Conservation (phyloP, 2,329 filamentous ascomycete genomes). For the Fusarium gaditjirri region DNA sequence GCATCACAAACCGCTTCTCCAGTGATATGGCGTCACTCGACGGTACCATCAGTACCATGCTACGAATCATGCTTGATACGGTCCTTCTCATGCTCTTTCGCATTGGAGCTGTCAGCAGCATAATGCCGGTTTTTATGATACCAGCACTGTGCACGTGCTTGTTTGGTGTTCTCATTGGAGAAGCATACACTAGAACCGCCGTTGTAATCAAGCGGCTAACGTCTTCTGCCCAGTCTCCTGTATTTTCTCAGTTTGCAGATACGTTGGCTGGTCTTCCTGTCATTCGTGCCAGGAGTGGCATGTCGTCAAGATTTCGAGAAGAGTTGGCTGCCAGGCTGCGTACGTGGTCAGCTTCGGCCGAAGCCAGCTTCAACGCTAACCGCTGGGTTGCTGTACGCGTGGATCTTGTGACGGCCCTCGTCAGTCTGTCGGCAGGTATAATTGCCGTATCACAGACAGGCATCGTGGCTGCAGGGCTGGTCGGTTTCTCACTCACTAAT, state of each 20-base stretch:
- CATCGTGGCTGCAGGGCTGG: slow-evolving; percentile 60
- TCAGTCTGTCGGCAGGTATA: slow-evolving; percentile 61
- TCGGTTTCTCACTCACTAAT: slow-evolving; percentile 67
- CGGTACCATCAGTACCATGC: slow-evolving; percentile 56
- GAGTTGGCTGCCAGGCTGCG: slow-evolving; percentile 63
- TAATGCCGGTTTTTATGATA: slow-evolving; percentile 63
- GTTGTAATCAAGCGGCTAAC: slow-evolving; percentile 58
- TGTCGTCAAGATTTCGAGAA: slow-evolving; percentile 59
- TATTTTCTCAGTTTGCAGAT: slow-evolving; percentile 67
- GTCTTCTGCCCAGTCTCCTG: slow-evolving; percentile 61
- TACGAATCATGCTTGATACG: slow-evolving; percentile 56
- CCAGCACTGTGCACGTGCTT: slow-evolving; percentile 58
- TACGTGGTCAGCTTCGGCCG: slow-evolving; percentile 57
- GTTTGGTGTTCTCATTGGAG: slow-evolving; percentile 58
- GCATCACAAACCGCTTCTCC: slow-evolving; percentile 66
- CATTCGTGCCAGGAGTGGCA: slow-evolving; percentile 62
- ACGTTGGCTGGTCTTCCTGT: slow-evolving; percentile 61
- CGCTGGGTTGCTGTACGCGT: slow-evolving; percentile 67
- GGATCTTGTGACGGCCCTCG: slow-evolving; percentile 64
- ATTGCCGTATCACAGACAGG: slow-evolving; percentile 62
- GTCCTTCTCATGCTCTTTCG: slow-evolving; percentile 57
- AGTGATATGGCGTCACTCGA: slow-evolving; percentile 69
- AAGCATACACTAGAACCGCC: slow-evolving; percentile 62
- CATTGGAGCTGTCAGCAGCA: slow-evolving; percentile 59
- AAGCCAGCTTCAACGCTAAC: slow-evolving; percentile 66